phyloP scores from a whole-genome alignment of 2,329 filamentous ascomycete species.

The Amauroascus verrucosus region DNA sequence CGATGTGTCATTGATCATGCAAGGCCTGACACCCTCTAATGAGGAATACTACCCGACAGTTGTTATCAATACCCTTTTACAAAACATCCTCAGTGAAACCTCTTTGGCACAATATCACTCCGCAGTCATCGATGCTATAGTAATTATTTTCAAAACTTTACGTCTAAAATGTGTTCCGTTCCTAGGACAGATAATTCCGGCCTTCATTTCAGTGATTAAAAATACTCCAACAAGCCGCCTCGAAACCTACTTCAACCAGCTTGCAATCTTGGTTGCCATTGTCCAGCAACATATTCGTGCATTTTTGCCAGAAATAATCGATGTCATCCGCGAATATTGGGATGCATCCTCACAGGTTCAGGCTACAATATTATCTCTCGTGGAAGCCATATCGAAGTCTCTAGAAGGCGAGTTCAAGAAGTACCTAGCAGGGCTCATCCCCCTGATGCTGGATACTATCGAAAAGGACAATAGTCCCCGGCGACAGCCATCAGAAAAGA shows the following conservation, averaged over 20 bases:
- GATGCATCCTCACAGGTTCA: conserved; percentile 68
- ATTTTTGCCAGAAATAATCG: conserved; percentile 76
- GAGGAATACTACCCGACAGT: conserved; percentile 98
- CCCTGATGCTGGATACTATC: conserved; percentile 86
- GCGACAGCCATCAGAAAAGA: conserved; percentile 73
- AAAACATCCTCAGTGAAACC: conserved; percentile 74
- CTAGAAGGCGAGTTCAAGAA: conserved; percentile 97
- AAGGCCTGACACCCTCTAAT: conserved; percentile 85
- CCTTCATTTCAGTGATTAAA: conserved; percentile 80
- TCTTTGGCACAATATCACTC: conserved; percentile 87
- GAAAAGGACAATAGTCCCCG: conserved; percentile 71
- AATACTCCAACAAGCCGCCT: conserved; percentile 66
- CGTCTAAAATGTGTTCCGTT: conserved; percentile 95
- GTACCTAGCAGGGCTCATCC: conserved; percentile 78
- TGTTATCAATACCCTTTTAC: conserved; percentile 88
- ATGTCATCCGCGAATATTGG: conserved; percentile 85
- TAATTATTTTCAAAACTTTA: conserved; percentile 96
- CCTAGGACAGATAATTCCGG: conserved; percentile 84
- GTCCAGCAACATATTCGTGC: conserved; percentile 93
- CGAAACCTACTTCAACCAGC: conserved; percentile 95
- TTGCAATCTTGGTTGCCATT: conserved; percentile 85
- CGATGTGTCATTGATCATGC: conserved; percentile 97
- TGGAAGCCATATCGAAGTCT: conserved; percentile 87
- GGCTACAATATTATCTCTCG: conserved; percentile 78
- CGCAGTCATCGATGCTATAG: conserved; percentile 90